Percentiles rank a stretch among this genome's conserved stretches.
phyloP scores from a whole-genome alignment of 108 stramenopile species.

The Cyclostephanos invisitatus region DNA sequence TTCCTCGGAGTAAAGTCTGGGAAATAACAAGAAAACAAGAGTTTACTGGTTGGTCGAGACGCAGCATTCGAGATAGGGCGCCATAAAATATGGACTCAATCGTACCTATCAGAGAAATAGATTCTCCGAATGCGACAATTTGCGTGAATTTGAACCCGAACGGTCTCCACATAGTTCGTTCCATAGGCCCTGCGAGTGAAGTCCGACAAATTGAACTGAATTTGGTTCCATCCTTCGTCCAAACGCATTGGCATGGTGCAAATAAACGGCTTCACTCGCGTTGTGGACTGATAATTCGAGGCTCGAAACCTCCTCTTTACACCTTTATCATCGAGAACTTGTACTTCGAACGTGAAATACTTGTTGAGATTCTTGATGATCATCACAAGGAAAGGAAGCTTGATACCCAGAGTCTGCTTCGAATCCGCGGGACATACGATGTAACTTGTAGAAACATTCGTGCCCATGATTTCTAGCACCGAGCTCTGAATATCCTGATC shows the following conservation, averaged over 20 bases:
- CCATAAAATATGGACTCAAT: background rate
- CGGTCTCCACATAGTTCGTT: slow-evolving; percentile 92
- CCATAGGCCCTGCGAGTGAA: slow-evolving; percentile 94
- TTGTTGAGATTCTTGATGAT: slow-evolving; percentile 94
- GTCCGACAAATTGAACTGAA: slow-evolving; percentile 92
- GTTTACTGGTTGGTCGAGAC: no score
- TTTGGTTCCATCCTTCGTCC: slow-evolving; percentile 96
- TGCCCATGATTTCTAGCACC: slow-evolving; percentile 92
- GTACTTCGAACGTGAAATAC: slow-evolving; percentile 96
- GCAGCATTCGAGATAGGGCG: no score
- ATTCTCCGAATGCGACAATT: slow-evolving; percentile 92
- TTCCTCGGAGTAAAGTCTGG: slow-evolving; percentile 86
- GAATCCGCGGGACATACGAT: slow-evolving; percentile 88
- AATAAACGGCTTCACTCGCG: slow-evolving; percentile 92
- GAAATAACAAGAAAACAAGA: background rate
- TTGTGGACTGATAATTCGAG: slow-evolving; percentile 90
- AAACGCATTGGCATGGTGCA: slow-evolving; percentile 96
- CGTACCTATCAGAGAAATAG: slow-evolving; percentile 79
- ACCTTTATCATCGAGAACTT: slow-evolving; percentile 90
- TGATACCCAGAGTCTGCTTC: slow-evolving; percentile 87
- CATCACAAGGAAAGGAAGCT: slow-evolving; percentile 93
- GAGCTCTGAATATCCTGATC: slow-evolving; percentile 92
- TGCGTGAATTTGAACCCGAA: slow-evolving; percentile 92
- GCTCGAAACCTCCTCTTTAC: slow-evolving; percentile 90
- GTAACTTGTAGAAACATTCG: slow-evolving; percentile 91